Conservation (phyloP, 1,139 yeast genomes). For the Pneumocystis murina region DNA sequence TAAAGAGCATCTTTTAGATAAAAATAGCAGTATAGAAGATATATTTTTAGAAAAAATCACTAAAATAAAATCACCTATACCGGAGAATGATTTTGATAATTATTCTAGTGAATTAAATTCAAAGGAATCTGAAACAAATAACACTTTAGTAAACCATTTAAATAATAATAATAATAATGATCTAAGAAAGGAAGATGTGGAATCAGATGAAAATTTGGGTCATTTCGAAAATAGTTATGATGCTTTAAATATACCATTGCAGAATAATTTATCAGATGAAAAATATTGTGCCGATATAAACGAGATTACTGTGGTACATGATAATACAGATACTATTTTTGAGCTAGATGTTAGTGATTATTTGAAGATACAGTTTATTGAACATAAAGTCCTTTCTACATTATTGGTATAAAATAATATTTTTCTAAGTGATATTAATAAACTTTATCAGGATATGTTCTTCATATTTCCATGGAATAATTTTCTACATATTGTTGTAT, state of each 20-base stretch:
- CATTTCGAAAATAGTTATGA: slow-evolving; percentile 6
- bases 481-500: slow-evolving; percentile 90
- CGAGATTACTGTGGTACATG: slow-evolving; percentile 3
- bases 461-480: slow-evolving; percentile 96
- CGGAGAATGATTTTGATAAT: background rate
- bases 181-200: slow-evolving; percentile 10
- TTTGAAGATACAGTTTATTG: slow-evolving; percentile 71
- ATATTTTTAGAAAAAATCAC: background rate
- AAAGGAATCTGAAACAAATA: background rate
- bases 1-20: background rate
- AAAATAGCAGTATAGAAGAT: background rate
- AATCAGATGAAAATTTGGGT: slow-evolving; percentile 4
- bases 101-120: background rate
- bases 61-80: background rate
- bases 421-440: background rate
- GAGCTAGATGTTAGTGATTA: slow-evolving; percentile 77
- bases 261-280: slow-evolving; percentile 13
- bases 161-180: background rate
- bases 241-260: background rate
- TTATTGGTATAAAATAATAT: slow-evolving; percentile 33
- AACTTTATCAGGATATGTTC: slow-evolving; percentile 33
- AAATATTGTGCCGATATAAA: slow-evolving; percentile 10
- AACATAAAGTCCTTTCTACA: slow-evolving; percentile 62
- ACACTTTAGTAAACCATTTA: background rate
- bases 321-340: background rate